Conservation (phyloP, 306 rosid genomes). For the Vicia villosa region DNA sequence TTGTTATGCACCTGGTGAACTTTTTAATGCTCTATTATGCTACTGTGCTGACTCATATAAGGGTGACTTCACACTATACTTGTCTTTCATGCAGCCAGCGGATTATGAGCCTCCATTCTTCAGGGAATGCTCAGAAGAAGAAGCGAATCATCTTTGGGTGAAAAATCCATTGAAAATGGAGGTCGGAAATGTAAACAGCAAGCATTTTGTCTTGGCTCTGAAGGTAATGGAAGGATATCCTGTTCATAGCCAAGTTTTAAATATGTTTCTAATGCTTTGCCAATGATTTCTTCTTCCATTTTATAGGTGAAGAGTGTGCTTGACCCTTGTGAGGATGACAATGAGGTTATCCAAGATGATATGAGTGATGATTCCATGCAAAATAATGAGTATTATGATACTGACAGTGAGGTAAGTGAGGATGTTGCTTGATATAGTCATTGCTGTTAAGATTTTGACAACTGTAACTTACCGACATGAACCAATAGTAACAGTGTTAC, state of each 20-base stretch:
- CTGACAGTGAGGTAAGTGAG: constrained; percentile 54
- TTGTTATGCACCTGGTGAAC: constrained; percentile 21
- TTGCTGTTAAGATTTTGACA: constrained; percentile 13
- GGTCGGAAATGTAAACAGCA: constrained; percentile 96
- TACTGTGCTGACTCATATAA: not conserved
- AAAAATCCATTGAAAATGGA: constrained; percentile 91
- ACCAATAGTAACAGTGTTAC: constrained; percentile 17
- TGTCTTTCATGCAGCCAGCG: constrained; percentile 69
- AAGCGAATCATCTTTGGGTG: constrained; percentile 72
- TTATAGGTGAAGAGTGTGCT: constrained; percentile 57
- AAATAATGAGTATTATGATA: constrained; percentile 45
- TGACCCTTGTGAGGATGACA: constrained; percentile 62
- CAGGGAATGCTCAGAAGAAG: constrained; percentile 77
- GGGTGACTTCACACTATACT: not conserved
- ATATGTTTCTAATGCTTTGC: constrained; percentile 16
- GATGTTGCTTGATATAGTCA: constrained; percentile 28
- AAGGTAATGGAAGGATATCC: constrained; percentile 61
- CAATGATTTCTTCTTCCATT: constrained; percentile 24
- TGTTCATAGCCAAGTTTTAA: constrained; percentile 14
- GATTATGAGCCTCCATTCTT: constrained; percentile 98
- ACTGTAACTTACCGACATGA: constrained; percentile 7
- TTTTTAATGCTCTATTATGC: constrained; percentile 22
- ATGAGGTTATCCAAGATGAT: constrained; percentile 48
- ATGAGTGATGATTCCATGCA: constrained; percentile 48
- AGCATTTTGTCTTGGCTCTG: constrained; percentile 88